phyloP scores from a whole-genome alignment of 2,329 filamentous ascomycete genomes.

The Dactylonectria macrodidyma region DNA sequence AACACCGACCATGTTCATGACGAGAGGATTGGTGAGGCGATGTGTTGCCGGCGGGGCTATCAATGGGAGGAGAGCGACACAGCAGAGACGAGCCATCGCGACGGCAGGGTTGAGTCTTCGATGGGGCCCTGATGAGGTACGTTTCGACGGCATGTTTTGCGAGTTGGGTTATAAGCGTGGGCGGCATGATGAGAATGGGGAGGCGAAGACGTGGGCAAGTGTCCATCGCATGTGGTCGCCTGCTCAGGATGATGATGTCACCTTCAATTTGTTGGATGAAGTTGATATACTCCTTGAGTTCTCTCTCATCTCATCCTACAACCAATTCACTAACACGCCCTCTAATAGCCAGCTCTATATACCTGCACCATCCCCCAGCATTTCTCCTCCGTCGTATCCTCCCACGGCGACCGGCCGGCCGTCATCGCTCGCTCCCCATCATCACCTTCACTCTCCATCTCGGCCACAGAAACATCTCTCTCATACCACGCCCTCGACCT shows the following conservation, averaged over 20 bases:
- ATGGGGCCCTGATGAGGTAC: conserved; percentile 50
- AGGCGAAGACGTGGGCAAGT: conserved; percentile 1
- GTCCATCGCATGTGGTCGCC: neutral
- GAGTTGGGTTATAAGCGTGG: neutral
- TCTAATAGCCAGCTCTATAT: conserved; percentile 75
- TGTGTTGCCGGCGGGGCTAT: conserved; percentile 27
- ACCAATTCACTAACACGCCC: conserved; percentile 13
- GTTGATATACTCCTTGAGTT: neutral
- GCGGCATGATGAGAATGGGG: conserved; percentile 1
- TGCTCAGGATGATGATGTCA: neutral
- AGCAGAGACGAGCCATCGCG: conserved; percentile 37
- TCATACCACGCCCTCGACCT: conserved; percentile 84
- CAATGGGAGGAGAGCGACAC: conserved; percentile 22
- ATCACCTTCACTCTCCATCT: conserved; percentile 32
- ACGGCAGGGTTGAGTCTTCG: conserved; percentile 47
- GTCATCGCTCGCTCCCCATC: conserved; percentile 66
- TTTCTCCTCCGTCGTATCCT: conserved; percentile 75
- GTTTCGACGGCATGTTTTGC: conserved; percentile 21
- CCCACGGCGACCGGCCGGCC: conserved; percentile 75
- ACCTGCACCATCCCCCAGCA: conserved; percentile 80
- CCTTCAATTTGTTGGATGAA: neutral
- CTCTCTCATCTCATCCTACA: neutral
- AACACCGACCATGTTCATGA: conserved; percentile 18
- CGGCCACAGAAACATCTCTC: conserved; percentile 73
- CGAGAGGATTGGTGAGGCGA: conserved; percentile 39